phyloP scores from a whole-genome alignment of 129 eudicot genomes.

The Smallanthus sonchifolius region DNA sequence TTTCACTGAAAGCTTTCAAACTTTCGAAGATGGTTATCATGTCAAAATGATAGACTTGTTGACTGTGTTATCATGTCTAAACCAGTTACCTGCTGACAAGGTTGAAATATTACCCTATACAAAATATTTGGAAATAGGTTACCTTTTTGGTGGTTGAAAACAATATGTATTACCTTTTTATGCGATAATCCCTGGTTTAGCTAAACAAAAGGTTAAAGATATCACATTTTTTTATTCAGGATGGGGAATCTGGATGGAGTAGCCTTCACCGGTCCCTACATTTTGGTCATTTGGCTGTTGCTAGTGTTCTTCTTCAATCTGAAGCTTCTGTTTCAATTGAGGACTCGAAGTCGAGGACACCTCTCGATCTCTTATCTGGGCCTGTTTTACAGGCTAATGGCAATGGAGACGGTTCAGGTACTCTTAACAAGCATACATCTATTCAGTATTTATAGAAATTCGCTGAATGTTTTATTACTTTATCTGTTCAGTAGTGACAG shows the following conservation, averaged over 20 bases:
- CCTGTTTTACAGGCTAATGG: conserved; percentile 74
- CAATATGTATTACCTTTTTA: background rate
- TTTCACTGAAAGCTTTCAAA: background rate
- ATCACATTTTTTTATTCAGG: conserved; percentile 37
- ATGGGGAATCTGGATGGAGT: conserved; percentile 99
- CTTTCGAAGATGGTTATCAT: background rate
- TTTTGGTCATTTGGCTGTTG: conserved; percentile 96
- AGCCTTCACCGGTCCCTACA: conserved; percentile 96
- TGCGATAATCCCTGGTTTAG: background rate
- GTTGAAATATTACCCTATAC: background rate
- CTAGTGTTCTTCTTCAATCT: conserved; percentile 69
- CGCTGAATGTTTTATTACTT: conserved; percentile 12
- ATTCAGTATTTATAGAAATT: background rate
- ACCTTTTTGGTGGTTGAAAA: background rate
- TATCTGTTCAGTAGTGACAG: conserved; percentile 61
- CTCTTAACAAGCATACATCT: conserved; percentile 4
- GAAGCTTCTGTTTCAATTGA: conserved; percentile 80
- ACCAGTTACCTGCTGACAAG: background rate
- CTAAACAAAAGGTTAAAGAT: background rate
- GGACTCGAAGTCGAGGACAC: conserved; percentile 79
- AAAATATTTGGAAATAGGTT: background rate
- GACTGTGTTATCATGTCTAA: background rate
- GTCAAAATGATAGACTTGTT: background rate
- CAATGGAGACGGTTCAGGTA: conserved; percentile 56
- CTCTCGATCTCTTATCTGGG: conserved; percentile 88